phyloP scores from a whole-genome alignment of 305 asterid species.

The Caryopteris hybrid region DNA sequence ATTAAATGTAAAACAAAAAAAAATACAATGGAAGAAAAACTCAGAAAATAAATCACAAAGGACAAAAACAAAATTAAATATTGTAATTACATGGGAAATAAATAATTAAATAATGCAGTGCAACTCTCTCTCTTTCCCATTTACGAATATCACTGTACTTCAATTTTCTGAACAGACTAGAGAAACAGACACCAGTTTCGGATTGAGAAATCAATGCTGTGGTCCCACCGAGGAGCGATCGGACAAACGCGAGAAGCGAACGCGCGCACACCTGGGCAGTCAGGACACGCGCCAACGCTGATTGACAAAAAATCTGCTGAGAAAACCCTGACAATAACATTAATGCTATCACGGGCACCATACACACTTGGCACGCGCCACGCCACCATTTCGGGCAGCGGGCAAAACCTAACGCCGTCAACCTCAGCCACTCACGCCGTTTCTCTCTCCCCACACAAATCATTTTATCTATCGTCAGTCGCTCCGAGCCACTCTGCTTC shows the following conservation, averaged over 20 bases:
- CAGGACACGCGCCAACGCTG: conserved; percentile 19
- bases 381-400: conserved; percentile 9
- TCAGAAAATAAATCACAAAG: too few relatives aligned
- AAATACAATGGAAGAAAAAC: too few relatives aligned
- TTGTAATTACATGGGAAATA: too few relatives aligned
- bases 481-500: conserved; percentile 20
- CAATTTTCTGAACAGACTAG: neutral
- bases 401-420: conserved; percentile 27
- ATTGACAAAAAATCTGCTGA: conserved; percentile 15
- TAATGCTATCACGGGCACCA: conserved; percentile 21
- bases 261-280: neutral
- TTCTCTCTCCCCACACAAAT: neutral
- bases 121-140: neutral
- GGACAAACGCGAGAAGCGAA: neutral
- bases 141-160: neutral
- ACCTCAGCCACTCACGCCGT: conserved; percentile 26
- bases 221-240: conserved; percentile 15
- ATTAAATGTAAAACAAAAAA: too few relatives aligned
- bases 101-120: too few relatives aligned
- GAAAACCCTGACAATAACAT: neutral
- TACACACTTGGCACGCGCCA: conserved; percentile 7
- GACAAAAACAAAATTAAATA: too few relatives aligned
- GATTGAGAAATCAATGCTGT: conserved; percentile 25
- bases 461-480: neutral
- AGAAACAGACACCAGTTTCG: conserved; percentile 6